These are phyloP conservation scores for Amanita rubescens DNA, from an alignment of 768 basidiomycete species.

Conservation along the genomic window DNA sequence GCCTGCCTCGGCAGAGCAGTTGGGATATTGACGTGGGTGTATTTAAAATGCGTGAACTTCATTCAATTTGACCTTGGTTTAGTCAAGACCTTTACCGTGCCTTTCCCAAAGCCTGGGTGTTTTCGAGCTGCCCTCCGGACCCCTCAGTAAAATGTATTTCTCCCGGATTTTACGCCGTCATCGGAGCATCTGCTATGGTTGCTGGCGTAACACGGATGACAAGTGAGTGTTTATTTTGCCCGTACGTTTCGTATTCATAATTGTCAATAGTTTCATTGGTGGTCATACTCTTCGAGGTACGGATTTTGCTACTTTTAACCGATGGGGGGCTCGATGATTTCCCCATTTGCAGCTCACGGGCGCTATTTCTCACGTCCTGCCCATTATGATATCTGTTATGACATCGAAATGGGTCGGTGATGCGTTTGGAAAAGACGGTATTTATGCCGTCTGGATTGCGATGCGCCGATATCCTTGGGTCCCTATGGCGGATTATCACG, in stretches of 20 bases:
- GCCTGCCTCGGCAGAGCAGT: conserved; percentile 67
- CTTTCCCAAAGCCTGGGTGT: conserved; percentile 64
- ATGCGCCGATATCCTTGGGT: conserved; percentile 68
- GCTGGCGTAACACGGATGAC: conserved; percentile 76
- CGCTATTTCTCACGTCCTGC: conserved; percentile 72
- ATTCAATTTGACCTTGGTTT: background rate
- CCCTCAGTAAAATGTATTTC: conserved; percentile 60
- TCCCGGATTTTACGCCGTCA: conserved; percentile 72
- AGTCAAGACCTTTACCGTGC: conserved; percentile 63
- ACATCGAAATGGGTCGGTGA: conserved; percentile 73
- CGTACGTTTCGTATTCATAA: conserved; percentile 3
- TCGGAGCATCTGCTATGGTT: conserved; percentile 70
- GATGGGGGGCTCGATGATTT: background rate
- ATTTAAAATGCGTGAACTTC: background rate
- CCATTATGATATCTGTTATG: conserved; percentile 78
- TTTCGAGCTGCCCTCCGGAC: conserved; percentile 66
- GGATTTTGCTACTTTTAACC: background rate
- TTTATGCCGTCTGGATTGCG: conserved; percentile 67
- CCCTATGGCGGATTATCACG: conserved; percentile 55
- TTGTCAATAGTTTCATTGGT: conserved; percentile 56
- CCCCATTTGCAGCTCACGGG: conserved; percentile 50
- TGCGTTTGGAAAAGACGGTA: conserved; percentile 60
- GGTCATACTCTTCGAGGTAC: conserved; percentile 68
- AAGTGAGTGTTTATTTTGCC: conserved; percentile 31
- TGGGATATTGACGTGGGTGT: conserved; percentile 56